Conservation (phyloP, 495 filamentous ascomycete genomes). For the Neurospora sp. region DNA sequence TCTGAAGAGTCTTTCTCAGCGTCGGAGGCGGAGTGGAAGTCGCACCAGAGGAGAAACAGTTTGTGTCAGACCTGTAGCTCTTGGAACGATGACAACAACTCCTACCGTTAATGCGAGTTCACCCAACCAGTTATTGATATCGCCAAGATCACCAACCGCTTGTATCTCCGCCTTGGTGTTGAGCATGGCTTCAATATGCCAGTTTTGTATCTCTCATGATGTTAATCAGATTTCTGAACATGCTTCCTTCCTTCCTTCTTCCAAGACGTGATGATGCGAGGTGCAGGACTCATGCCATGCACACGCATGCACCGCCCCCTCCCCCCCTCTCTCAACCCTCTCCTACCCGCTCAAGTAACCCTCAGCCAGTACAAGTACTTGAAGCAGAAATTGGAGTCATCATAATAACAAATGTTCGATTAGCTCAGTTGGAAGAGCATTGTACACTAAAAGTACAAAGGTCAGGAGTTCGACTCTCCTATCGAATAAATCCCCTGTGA, state of each 20-base stretch:
- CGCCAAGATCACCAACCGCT: no score
- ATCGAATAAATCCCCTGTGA: neutral
- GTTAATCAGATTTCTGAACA: neutral
- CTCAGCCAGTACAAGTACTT: neutral
- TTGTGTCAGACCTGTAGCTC: neutral
- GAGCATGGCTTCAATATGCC: slow-evolving; percentile 36
- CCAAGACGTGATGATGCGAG: neutral
- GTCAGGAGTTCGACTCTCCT: neutral
- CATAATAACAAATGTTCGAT: neutral
- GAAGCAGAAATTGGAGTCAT: neutral
- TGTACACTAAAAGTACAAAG: neutral
- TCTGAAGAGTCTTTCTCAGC: neutral
- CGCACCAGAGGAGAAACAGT: neutral
- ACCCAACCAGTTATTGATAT: no score
- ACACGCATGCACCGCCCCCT: neutral
- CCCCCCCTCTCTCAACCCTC: neutral
- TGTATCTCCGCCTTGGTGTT: slow-evolving; percentile 86
- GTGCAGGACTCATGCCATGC: neutral
- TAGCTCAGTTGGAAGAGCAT: neutral
- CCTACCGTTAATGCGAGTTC: no score
- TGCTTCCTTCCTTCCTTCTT: neutral
- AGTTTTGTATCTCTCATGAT: neutral
- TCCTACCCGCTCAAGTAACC: neutral
- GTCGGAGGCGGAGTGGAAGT: neutral
- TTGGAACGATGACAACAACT: neutral